Evolutionary conservation across 768 basidiomycete genomes (phyloP), one percentile per base, ranked within the genome.

Genomic region (Psilocybe subaeruginosa): DNA sequence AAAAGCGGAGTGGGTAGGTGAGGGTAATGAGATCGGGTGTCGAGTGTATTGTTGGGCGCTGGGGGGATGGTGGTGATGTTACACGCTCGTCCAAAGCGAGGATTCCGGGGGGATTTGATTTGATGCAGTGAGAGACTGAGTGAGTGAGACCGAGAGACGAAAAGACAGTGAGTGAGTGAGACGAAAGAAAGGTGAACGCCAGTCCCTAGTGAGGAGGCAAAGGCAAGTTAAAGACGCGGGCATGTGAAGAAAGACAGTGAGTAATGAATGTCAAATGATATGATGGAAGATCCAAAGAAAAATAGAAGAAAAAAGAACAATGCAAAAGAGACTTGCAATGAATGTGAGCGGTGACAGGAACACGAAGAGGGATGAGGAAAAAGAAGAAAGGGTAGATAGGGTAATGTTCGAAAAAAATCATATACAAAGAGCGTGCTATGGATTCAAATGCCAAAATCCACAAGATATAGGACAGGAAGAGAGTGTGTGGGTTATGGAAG

Each of bases 71-170:
- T 11, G 54, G 55, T 64, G 45, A 45, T 66, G 60, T 56, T 73
- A 77, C 75, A 76, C 69, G 75, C 71, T 76, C 76, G 74, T 74
- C 72, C 76, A 58, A 69, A 73, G 74, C 76, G 74, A 77, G 74
- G 72, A 68, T 56, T 68, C 68, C 70, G 69, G 66, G 59, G 56
- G 64, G 45, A 49, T 49, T 27, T 45, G 46, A 33, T 37, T 51
- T 31, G 52, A 57, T 23, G 33, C 47, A 45, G 50, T 41, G 43
- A 19, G 59, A 37, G 56, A 55, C 52, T 45, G 29, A 57, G 55
- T 55, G 16, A 54, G 58, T 56, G 54, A n/a, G 54, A 54, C 33
- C 9, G 45, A 14, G 27, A 33, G 62, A 49, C 30, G 51, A 54
- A 56, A 43, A 41, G 54, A 45, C 33, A 52, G 45, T 57, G 51